These are phyloP conservation scores for sweet orange (Citrus sinensis) DNA, from an alignment of 345 rosid species.

Conservation along the genomic window DVS_A1.0 CM039167.1:26647501-26648000, in stretches of 20 bases:
- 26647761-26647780: constrained; percentile 86
- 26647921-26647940: constrained; percentile 74
- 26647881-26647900: constrained; percentile 82
- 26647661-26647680: constrained; percentile 61
- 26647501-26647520: background rate
- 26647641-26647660: constrained; percentile 52
- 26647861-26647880: constrained; percentile 61
- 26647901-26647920: constrained; percentile 84
- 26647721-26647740: constrained; percentile 87
- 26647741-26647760: constrained; percentile 94
- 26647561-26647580: constrained; percentile 95
- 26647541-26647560: constrained; percentile 41
- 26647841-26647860: constrained; percentile 84
- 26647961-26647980: constrained; percentile 94
- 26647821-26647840: constrained; percentile 90
- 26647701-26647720: constrained; percentile 89
- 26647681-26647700: constrained; percentile 89
- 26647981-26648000: constrained; percentile 84
- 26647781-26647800: constrained; percentile 96
- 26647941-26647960: constrained; percentile 99
- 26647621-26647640: constrained; percentile 69
- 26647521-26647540: background rate
- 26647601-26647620: constrained; percentile 87
- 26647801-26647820: constrained; percentile 66
- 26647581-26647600: constrained; percentile 98